Evolutionary conservation across 805 yeast genomes (phyloP).

Genomic region (Monosporozyma aerobia): DNA sequence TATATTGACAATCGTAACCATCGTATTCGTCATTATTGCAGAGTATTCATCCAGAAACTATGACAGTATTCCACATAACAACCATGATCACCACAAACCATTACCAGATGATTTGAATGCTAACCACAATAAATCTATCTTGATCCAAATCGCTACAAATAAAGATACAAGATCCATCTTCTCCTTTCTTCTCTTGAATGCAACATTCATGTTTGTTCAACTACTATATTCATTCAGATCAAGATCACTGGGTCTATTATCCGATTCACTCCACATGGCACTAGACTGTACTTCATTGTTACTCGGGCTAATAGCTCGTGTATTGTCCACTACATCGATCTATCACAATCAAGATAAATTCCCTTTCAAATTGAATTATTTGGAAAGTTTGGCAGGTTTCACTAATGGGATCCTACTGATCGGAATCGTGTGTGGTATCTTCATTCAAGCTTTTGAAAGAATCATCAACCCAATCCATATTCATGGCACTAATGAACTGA

Average conservation of each 20-base stretch:
- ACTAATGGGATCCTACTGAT: slow-evolving; percentile 83
- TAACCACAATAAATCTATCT: slow-evolving; percentile 8
- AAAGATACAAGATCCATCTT: slow-evolving; percentile 82
- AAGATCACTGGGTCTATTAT: slow-evolving; percentile 79
- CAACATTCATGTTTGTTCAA: slow-evolving; percentile 92
- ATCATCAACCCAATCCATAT: slow-evolving; percentile 67
- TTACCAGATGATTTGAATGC: neutral
- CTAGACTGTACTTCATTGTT: slow-evolving; percentile 87
- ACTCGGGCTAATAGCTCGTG: slow-evolving; percentile 81
- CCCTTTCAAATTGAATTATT: slow-evolving; percentile 74
- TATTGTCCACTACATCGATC: slow-evolving; percentile 38
- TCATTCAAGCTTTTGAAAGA: slow-evolving; percentile 79
- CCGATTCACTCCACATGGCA: slow-evolving; percentile 95
- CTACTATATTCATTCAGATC: slow-evolving; percentile 85
- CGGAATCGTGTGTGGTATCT: slow-evolving; percentile 83
- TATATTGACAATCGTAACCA: slow-evolving; percentile 7
- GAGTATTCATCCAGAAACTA: slow-evolving; percentile 8
- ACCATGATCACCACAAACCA: neutral
- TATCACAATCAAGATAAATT: slow-evolving; percentile 49
- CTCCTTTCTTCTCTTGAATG: slow-evolving; percentile 73
- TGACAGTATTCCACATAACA: neutral
- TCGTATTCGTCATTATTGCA: slow-evolving; percentile 12
- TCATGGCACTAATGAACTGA: slow-evolving; percentile 71
- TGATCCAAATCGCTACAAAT: slow-evolving; percentile 35
- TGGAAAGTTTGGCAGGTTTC: slow-evolving; percentile 91